phyloP scores from a whole-genome alignment of 208 protist genomes.

The Leishmania tropica region DNA sequence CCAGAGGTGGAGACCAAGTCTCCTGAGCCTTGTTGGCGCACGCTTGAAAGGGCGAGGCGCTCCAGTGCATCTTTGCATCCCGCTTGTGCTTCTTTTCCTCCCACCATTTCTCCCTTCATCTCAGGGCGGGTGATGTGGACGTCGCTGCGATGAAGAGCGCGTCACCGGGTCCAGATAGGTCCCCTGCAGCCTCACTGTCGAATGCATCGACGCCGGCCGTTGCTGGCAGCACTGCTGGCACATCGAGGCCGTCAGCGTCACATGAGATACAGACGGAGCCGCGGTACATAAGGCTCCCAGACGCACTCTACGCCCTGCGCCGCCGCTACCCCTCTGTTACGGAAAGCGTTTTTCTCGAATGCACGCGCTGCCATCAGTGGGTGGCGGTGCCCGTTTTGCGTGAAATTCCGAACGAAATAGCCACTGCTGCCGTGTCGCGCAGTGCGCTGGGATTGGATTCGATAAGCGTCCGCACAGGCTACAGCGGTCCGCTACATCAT shows the following conservation, averaged over 20 bases:
- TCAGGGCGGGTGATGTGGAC: background rate
- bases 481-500: conserved; percentile 15
- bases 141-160: conserved; percentile 2
- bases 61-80: background rate
- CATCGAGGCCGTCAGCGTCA: background rate
- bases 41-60: background rate
- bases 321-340: conserved; percentile 64
- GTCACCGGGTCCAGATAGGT: conserved; percentile 1
- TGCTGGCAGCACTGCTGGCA: background rate
- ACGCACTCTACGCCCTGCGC: conserved; percentile 46
- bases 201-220: background rate
- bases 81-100: background rate
- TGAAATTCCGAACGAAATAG: conserved; percentile 39
- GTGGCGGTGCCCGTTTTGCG: conserved; percentile 52
- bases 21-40: background rate
- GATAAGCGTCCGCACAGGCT: conserved; percentile 5
- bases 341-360: conserved; percentile 68
- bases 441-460: conserved; percentile 17
- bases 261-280: conserved; percentile 10
- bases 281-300: conserved; percentile 69
- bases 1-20: background rate
- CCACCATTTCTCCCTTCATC: background rate
- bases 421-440: conserved; percentile 9
- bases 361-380: conserved; percentile 78
- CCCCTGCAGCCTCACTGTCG: conserved; percentile 1